Percentiles rank a stretch among this genome's conserved stretches.
Conservation (phyloP, 148 eudicot genomes). For the Diospyros lotus region DNA sequence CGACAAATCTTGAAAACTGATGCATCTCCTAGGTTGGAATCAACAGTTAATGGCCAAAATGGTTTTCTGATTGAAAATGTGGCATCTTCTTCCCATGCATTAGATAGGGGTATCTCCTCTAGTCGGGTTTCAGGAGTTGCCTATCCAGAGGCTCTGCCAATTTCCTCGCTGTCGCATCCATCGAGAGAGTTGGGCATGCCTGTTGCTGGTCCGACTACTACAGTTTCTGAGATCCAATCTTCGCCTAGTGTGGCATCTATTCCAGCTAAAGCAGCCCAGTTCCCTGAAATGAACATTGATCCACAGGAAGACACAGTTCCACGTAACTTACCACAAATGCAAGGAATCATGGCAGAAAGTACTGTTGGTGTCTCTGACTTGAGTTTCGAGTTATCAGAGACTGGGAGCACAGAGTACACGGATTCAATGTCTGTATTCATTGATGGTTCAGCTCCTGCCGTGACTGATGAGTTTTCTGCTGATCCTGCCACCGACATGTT, state of each 20-base stretch:
- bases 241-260: conserved; percentile 16
- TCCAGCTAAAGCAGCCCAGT: conserved; percentile 17
- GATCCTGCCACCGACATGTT: conserved; percentile 36
- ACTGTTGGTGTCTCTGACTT: conserved; percentile 24
- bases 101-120: conserved; percentile 32
- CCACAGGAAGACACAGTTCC: conserved; percentile 21
- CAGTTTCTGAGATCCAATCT: conserved; percentile 26
- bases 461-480: conserved; percentile 32
- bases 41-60: conserved; percentile 34
- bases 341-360: conserved; percentile 20
- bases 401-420: conserved; percentile 22
- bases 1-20: too few relatives aligned
- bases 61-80: conserved; percentile 43
- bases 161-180: conserved; percentile 29
- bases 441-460: conserved; percentile 28
- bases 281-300: conserved; percentile 24
- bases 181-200: conserved; percentile 28
- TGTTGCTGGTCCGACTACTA: conserved; percentile 16
- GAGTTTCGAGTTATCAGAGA: conserved; percentile 23
- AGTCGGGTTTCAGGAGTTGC: conserved; percentile 44
- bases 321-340: conserved; percentile 25
- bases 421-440: conserved; percentile 28
- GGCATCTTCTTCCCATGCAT: conserved; percentile 25
- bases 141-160: conserved; percentile 47
- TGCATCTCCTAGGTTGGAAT: conserved; percentile 29